A percentile compares a stretch with the other conserved stretches of the same genome.
These are phyloP conservation scores for Xylariaceae sp. DNA, from an alignment of 2,329 filamentous ascomycete species.

Conservation along the genomic window DNA sequence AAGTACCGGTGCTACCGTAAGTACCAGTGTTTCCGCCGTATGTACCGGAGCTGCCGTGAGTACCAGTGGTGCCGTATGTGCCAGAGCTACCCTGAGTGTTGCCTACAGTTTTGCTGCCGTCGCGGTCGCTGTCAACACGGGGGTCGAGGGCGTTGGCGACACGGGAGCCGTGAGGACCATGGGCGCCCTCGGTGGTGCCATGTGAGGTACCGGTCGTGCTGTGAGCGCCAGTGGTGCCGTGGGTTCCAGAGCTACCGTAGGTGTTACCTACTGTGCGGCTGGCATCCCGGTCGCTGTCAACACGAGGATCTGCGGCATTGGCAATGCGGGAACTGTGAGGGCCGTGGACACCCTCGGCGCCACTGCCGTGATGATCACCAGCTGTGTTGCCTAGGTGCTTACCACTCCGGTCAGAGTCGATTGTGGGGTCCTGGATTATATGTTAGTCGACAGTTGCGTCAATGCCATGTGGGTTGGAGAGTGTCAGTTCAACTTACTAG, in stretches of 20 bases:
- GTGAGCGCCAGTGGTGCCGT: constrained; percentile 23
- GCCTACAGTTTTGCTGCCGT: constrained; percentile 49
- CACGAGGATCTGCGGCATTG: constrained; percentile 46
- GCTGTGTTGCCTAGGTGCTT: constrained; percentile 23
- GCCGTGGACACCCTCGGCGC: constrained; percentile 33
- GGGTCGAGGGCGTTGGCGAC: constrained; percentile 51
- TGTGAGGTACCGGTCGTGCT: constrained; percentile 21
- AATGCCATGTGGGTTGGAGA: neutral
- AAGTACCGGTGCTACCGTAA: constrained; percentile 21
- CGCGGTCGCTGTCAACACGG: constrained; percentile 49
- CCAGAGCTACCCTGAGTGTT: no score
- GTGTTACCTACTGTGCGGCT: constrained; percentile 32
- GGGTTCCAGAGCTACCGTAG: constrained; percentile 25
- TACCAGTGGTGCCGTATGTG: no score
- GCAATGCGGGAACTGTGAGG: constrained; percentile 38
- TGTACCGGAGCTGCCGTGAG: constrained; percentile 23
- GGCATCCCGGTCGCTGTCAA: constrained; percentile 45
- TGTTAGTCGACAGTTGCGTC: neutral
- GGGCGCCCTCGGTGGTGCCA: no score
- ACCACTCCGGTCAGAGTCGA: constrained; percentile 44
- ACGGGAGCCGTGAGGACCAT: constrained; percentile 33
- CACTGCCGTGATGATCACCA: constrained; percentile 27
- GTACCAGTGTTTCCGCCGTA: constrained; percentile 26
- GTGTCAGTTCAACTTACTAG: constrained; percentile 9
- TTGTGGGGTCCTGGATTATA: constrained; percentile 39